Evolutionary conservation across 2,329 filamentous ascomycete genomes (phyloP), one percentile per base, ranked within the genome.

Genomic region (Talaromyces sp.): DNA sequence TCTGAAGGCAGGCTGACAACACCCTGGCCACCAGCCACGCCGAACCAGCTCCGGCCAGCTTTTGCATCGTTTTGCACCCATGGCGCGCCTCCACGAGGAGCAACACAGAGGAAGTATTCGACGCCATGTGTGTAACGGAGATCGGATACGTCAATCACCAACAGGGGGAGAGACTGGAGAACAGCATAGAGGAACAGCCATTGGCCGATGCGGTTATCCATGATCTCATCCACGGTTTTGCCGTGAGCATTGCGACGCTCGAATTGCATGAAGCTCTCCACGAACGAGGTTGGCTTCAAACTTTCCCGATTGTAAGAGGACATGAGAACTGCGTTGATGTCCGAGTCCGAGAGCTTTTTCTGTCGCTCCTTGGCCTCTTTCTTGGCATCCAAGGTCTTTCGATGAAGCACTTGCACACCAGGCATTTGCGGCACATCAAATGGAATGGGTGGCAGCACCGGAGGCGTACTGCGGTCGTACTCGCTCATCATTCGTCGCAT

Each of bases 401-500:
- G 82, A 60, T 88, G 82, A 19, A 92, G 82, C 1, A 85, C 80
- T 33, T 83, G 81, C 68, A 96, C 83, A 0, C 83, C 84, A 0
- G 93, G 93, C 27, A 96, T 76, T 65, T 88, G 84, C 2, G 95
- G 93, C 4, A 91, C 81, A 71, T 98, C 93, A 70, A 93, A 98
- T 0, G 95, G 93, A 60, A 98, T 87, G 0, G 93, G 92, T 0
- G 95, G 95, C 62, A 93, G 85, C 0, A 98, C 92, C 0, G 95
- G 95, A 1, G 93, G 92, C 15, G 88, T 91, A 9, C 90, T 93
- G 63, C 89, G 86, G 72, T 99, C 95, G 70, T 92, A 97, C 75
- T 98, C 93, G 66, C 85, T 88, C 65, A 97, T 82, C 13, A 97
- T 84, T 64, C 87, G 88, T 59, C 93, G 87, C 53, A 98, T 80